phyloP scores from a whole-genome alignment of 208 protist genomes.

The Kentomonas sorsogonicus region DNA sequence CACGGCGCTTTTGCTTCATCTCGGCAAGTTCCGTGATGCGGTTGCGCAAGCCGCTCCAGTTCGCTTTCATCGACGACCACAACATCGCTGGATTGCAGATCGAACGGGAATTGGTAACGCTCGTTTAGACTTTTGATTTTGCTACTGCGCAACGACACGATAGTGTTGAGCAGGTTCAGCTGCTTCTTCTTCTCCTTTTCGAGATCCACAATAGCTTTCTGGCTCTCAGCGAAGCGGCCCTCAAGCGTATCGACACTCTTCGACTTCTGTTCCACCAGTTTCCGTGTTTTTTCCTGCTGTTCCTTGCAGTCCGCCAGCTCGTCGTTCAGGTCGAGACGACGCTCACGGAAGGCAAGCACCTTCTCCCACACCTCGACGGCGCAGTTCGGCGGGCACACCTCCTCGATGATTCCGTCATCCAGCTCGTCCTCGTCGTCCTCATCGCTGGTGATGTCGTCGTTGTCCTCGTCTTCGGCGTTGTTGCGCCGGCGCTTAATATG shows the following conservation, averaged over 20 bases:
- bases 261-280: too few species aligned
- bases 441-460: conserved; percentile 77
- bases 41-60: conserved; percentile 46
- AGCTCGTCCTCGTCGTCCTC: conserved; percentile 79
- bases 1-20: conserved; percentile 59
- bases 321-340: conserved; percentile 89
- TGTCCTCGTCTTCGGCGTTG: conserved; percentile 56
- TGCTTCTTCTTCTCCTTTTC: conserved; percentile 92
- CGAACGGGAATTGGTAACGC: conserved; percentile 30
- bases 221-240: conserved; percentile 76
- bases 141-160: conserved; percentile 79
- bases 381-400: conserved; percentile 87
- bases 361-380: conserved; percentile 74
- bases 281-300: conserved; percentile 13
- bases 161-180: conserved; percentile 93
- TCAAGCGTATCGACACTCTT: too few species aligned
- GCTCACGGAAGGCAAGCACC: conserved; percentile 87
- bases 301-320: conserved; percentile 63
- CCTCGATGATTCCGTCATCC: conserved; percentile 90
- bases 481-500: conserved; percentile 87
- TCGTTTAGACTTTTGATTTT: conserved; percentile 72
- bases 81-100: conserved; percentile 48
- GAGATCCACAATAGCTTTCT: too few species aligned
- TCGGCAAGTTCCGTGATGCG: conserved; percentile 77
- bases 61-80: conserved; percentile 73